Base-by-base conservation (phyloP, 306 rosid genomes). In the Cucumis melo region DNA sequence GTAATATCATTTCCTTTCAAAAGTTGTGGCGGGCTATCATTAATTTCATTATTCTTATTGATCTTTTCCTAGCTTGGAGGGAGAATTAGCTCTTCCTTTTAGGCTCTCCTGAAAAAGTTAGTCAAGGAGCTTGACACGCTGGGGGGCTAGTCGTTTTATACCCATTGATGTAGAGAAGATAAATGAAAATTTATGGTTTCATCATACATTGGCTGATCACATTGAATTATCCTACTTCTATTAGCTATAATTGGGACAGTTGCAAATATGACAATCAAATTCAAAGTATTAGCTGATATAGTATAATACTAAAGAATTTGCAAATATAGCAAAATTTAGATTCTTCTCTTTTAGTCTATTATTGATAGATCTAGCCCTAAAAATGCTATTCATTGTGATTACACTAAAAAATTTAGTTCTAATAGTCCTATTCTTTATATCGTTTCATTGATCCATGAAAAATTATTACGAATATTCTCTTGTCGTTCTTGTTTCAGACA, bases 401-500 rank as follows among this genome's bases (percentile, higher is more conserved):
- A 38, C 41, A 8, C 48, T 42, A 51, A 44, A 44, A 20, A 44
- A 46, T 70, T 24, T 68, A 68, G 32, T 7, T 66, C n/a, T 13
- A 21, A 0, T 10, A 66, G 71, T 4, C 21, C 13, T 19, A 9
- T 39, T 67, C 17, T 12, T 19, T 46, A 46, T 70, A 7, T 72
- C 19, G 50, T 55, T 36, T 23, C 36, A 11, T 46, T 21, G 39
- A 54, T 10, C 21, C 5, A 32, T 3, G 20, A 74, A 56, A 58
- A 23, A 14, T 21, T 57, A 51, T 17, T 51, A 21, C 62, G 14
- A 51, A 51, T 6, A 62, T 54, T 77, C 76, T 76, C 38, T 71
- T 42, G 75, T 73, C 77, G 6, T 59, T 42, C 74, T 80, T 29
- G 11, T 74, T 86, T 84, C 83, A 90, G 96, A 57, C 80, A 71